Evolutionary conservation across 164 flowering plant genomes (phyloP), one percentile per base, ranked within the genome.

Genomic region (Platanus orientalis): DNA sequence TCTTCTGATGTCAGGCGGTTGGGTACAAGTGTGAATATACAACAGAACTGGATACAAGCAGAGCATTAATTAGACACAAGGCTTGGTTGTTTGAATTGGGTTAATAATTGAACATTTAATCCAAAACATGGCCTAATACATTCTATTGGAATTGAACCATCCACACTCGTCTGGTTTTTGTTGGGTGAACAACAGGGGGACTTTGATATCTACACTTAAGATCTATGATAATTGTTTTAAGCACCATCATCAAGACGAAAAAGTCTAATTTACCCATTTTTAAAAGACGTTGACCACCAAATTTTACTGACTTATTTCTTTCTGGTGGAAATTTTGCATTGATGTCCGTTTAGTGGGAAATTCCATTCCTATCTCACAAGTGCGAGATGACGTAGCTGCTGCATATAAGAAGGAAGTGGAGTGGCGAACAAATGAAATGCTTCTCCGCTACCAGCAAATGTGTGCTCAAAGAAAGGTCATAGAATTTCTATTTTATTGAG

Each of bases 321-420:
- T 49, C 7, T 45, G 7, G 49, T 57, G 54, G 57, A 11, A 10
- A 39, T 51, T 54, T 64, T 51, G 54, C 39, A 34, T 47, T 59
- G 49, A 36, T 66, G 67, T 50, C 20, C n/a, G n/a, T n/a, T 12
- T 71, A 89, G 94, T 92, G 90, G 97, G 97, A 60, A 85, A 81
- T 66, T 76, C 40, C 13, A 63, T 88, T 69, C 92, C 87, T 26
- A 42, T 89, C 52, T 72, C 90, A 60, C 79, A 80, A 80, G 95
- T 83, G 26, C 79, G 93, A 53, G 89, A 85, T 28, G 95, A 92
- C 39, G 81, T 86, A 57, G 89, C 74, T 29, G 64, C 63, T 61
- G 91, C 89, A 39, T 92, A 82, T 61, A 81, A 53, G 68, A 76
- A 76, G 56, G 98, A 88, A 67, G 36, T 81, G 56, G 85, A 85